Base-by-base conservation (phyloP, 1,284 basidiomycete species). In the Porphyrellus sp. region DNA sequence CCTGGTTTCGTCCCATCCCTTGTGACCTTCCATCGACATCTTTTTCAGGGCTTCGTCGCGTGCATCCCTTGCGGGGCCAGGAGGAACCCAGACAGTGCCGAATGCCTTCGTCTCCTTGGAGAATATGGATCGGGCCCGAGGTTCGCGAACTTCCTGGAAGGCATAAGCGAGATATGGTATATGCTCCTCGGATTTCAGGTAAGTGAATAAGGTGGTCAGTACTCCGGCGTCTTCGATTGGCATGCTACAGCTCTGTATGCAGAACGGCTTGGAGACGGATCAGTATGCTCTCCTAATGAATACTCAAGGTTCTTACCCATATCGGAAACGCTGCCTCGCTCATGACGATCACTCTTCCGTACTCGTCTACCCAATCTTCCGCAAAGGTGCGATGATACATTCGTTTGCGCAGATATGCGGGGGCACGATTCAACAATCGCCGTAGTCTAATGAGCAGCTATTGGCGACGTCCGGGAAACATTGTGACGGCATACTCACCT, bases 261-360 rank as follows among this genome's bases (percentile, higher is more conserved):
- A 65, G 30, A 61, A 70, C 6, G 72, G 68, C 74, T 76, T 51
- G 13, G 20, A 50, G 23, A 8, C 9, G 20, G 18, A 31, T 68
- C 3, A 67, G 49, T 7, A 13, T 18, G 21, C 20, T 20, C 18
- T 4, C 4, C 16, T n/a, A 25, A 24, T 0, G 48, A 35, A 8
- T 15, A n/a, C 1, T 9, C 24, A 30, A 35, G 5, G 8, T 49
- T n/a, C 51, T 54, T 54, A 70, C 72, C 51, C 68, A 71, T 60
- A 74, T 72, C 2, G 77, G 74, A 61, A 77, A 78, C 13, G 76
- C 77, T 5, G 78, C 70, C 49, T 80, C 77, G 46, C 79, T 72
- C 42, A 80, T 65, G 34, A 80, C 57, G 31, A 78, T 65, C 39
- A 80, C 54, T 38, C 72, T 71, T 23, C 64, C 62, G 31, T 70